Evolutionary conservation across 1,139 yeast genomes (phyloP), one percentile per base, ranked within the genome.

Genomic region (Suhomyces maxii): DNA sequence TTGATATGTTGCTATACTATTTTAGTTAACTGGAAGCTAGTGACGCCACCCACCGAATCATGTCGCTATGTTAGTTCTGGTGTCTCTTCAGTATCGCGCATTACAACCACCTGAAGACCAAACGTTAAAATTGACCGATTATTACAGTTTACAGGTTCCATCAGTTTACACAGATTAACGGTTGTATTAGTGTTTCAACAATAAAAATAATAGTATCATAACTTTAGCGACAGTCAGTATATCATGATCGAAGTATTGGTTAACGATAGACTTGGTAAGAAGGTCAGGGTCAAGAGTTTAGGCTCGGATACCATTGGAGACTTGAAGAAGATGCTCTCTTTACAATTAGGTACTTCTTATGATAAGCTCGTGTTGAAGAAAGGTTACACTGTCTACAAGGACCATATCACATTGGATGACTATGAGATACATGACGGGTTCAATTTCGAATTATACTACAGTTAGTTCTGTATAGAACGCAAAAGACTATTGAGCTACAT

Each of bases 351-450:
- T 3, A 86, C 91, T 0, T 70, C 83, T 1, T 71, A 79, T 39
- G 86, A 83, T 35, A 89, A 89, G 63, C 53, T 73, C 34, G 77
- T 83, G 1, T 66, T 88, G 53, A 87, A 86, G 62, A 88, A 86
- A 58, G 95, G 95, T 0, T 85, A 90, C 59, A 85, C 83, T 50
- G 81, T 88, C 0, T 84, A 82, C 65, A 91, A 91, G 63, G 95
- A 93, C 59, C 98, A 90, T 60, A 91, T 93, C 49, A 77, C 91
- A 0, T 72, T 93, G 44, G 96, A 86, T 25, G 99, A 93, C 64
- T 93, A 95, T 63, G 99, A 93, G 65, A 82, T 93, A 12, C 96
- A 90, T 60, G 86, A 90, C 63, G 96, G 96, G 18, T 85, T 87
- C 56, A 89, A 85, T 62, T 69, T 93, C 55, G 99, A 93, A 65